Evolutionary conservation across 768 basidiomycete species (phyloP), one percentile per base, ranked within the genome.

Genomic region (Chalciporus sphaerocephalus): DNA sequence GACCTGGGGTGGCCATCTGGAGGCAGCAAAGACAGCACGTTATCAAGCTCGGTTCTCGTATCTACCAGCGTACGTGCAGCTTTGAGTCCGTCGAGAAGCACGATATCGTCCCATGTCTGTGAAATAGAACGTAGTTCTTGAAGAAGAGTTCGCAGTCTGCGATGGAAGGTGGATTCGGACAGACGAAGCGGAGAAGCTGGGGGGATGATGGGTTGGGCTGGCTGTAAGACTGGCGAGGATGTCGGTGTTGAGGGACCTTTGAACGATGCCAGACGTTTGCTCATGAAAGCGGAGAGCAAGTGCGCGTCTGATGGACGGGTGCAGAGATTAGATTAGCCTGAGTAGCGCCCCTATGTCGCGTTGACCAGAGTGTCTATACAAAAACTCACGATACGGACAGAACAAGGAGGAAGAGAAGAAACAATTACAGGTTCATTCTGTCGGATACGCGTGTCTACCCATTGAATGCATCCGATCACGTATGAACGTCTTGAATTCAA

Each of bases 51-150:
- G 13, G 92, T 95, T 16, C 87, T 74, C 15, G 85, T 68, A 57
- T 94, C 88, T 2, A 90, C 75, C 25, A 92, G 70, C 42, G 72
- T 78, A 48, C 76, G 81, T 7, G 77, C 79, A n/a, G 85, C 78
- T 53, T 82, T 88, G 30, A 91, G 66, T 7, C 92, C 92, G 58
- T 94, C 90, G 12, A 83, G 58, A 9, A 86, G 71, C 1, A 92
- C 81, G 35, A 93, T 71, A 53, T 92, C 85, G 52, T 92, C 86
- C 92, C 92, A 95, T 42, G 81, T 86, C 46, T 78, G 72, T 8
- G 84, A 66, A 15, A 78, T 72, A 11, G 70, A 66, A 2, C 76
- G 78, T 13, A 93, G 58, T 54, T 93, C 90, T 24, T 79, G 80
- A 25, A 94, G 65, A 4, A 79, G 66, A 2, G 79, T 71, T 40